Conservation (phyloP, 257 asterid species). For the Ilex asprella region DNA sequence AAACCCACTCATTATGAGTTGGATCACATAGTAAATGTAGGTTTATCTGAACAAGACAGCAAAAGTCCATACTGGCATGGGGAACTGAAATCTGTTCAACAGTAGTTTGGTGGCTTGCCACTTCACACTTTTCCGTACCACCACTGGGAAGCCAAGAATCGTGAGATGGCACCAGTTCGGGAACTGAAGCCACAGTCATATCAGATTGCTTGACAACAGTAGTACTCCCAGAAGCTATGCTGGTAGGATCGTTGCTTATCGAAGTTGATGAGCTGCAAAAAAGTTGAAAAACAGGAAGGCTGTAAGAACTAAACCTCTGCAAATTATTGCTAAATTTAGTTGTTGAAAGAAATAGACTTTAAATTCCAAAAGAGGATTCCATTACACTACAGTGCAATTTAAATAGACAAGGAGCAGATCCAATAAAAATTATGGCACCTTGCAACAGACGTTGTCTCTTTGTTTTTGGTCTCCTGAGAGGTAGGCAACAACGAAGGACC, state of each 20-base stretch:
- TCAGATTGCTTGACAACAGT: constrained; percentile 15
- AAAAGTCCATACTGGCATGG: constrained; percentile 24
- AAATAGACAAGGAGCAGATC: not conserved
- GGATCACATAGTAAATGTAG: too few species aligned
- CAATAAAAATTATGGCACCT: constrained; percentile 36
- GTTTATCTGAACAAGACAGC: constrained; percentile 15
- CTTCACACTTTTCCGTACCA: constrained; percentile 29
- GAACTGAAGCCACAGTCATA: constrained; percentile 32
- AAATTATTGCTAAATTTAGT: constrained; percentile 4
- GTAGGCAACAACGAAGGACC: constrained; percentile 28
- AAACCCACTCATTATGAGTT: constrained; percentile 4
- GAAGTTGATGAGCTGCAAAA: constrained; percentile 47
- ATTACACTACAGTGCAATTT: constrained; percentile 6
- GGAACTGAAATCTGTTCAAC: constrained; percentile 27
- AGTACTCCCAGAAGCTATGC: constrained; percentile 31
- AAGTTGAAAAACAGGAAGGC: constrained; percentile 7
- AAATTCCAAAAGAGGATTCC: constrained; percentile 7
- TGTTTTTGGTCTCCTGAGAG: constrained; percentile 41
- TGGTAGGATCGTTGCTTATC: constrained; percentile 42
- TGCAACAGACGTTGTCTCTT: constrained; percentile 34
- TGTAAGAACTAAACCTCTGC: constrained; percentile 1
- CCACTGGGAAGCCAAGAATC: constrained; percentile 31
- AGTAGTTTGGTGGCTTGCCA: constrained; percentile 26
- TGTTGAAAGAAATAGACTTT: constrained; percentile 6
- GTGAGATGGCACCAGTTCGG: constrained; percentile 40